Percentiles rank a stretch among this genome's conserved stretches.
phyloP scores from a whole-genome alignment of 1,284 basidiomycete genomes.

The Trichosporon coremiiforme region DNA sequence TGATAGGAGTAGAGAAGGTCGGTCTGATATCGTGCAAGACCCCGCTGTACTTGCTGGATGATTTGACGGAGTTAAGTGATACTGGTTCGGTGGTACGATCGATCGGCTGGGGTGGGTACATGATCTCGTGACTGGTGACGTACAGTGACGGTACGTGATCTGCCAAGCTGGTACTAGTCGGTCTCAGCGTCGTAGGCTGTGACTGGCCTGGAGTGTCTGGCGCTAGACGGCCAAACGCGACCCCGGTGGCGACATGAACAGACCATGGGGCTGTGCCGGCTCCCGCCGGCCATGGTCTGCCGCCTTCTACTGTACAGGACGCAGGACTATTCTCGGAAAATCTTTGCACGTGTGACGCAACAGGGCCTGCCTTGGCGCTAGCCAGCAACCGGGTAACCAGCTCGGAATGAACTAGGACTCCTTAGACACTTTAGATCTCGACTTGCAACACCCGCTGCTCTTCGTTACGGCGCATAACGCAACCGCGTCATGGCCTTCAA shows the following conservation, averaged over 20 bases:
- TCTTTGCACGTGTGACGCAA: conserved; percentile 3
- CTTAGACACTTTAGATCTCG: not conserved
- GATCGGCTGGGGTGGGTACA: not conserved
- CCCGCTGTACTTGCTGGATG: not conserved
- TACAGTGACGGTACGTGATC: conserved; percentile 8
- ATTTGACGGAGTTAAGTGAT: conserved; percentile 16
- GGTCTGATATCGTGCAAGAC: not conserved
- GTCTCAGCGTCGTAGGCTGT: not conserved
- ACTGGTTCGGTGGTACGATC: conserved; percentile 1
- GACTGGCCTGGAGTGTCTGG: not conserved
- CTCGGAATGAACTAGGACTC: not conserved
- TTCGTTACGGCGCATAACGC: not conserved
- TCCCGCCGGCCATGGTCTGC: not conserved
- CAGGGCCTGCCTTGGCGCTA: not conserved
- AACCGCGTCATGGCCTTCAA: conserved; percentile 42
- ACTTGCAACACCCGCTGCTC: not conserved
- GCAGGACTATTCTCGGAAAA: conserved; percentile 13
- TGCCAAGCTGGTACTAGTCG: not conserved
- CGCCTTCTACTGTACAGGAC: not conserved
- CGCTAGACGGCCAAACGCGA: conserved; percentile 4
- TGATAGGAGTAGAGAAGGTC: not conserved
- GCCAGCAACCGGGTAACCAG: too few species aligned
- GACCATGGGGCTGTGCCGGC: not conserved
- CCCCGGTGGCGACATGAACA: not conserved
- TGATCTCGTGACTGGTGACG: conserved; percentile 4